Base-by-base conservation (phyloP, 2,329 filamentous ascomycete species). In the Colletotrichum sp. region DNA sequence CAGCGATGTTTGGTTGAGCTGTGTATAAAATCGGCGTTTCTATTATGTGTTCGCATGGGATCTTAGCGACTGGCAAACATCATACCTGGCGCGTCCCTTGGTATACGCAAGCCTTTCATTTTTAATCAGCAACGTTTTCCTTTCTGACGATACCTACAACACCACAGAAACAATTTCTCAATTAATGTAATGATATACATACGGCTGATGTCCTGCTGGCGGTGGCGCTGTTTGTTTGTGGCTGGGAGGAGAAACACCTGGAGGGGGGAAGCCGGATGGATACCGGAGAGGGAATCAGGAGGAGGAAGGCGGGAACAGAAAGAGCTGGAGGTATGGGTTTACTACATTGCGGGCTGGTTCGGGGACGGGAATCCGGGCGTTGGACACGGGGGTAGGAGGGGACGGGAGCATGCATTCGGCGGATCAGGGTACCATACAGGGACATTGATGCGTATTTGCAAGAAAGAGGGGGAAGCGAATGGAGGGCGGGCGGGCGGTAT, bases 161-260 rank as follows among this genome's bases (percentile, higher is more conserved):
- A 70, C 48, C 36, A 56, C 71, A 67, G 66, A 74, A 66, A 58
- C 66, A 70, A 67, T 70, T 61, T 48, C 55, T 64, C 66, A 75
- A 65, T 71, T 76, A 77, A 77, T 76, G 76, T 77, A 77, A 77
- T 77, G 74, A 77, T 62, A 70, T 67, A 74, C 55, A 70, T 32
- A 75, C 66, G 71, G 71, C 48, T 67, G 25, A 76, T 71, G 66
- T 76, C 60, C 61, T 70, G 74, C 66, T 62, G 71, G 60, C 71
- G 74, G 71, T 30, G 74, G 71, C 71, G 74, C 66, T 76, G 62
- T 72, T 76, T 76, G 69, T 72, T 76, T 70, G 74, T 73, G 64
- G 71, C 56, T 62, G 64, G 64, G 9, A 58, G 27, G n/a, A 16
- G 52, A 34, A n/a, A 27, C 6, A 52, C n/a, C 10, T 13, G 65